A percentile compares a stretch with the other conserved stretches of the same genome.
Evolutionary conservation across 345 rosid genomes (phyloP).

Genomic region (Dovyalis caffra): DNA sequence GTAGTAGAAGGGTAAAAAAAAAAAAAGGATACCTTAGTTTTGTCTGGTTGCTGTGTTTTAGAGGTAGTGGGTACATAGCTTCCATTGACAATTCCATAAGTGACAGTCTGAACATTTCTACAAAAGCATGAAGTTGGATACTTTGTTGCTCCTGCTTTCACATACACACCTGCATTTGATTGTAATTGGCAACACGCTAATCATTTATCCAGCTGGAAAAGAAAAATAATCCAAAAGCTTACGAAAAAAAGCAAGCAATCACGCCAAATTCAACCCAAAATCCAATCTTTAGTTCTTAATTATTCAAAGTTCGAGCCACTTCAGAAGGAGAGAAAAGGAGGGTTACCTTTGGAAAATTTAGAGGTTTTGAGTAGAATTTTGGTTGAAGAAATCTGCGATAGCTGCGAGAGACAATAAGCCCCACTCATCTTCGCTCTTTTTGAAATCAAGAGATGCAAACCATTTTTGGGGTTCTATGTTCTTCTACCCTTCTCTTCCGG

Average conservation of each 20-base stretch:
- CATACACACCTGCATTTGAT: slow-evolving; percentile 26
- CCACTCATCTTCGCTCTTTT: slow-evolving; percentile 27
- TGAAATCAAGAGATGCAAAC: neutral
- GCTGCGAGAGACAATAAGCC: slow-evolving; percentile 26
- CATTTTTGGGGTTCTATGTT: neutral
- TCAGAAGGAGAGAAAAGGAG: neutral
- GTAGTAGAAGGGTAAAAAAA: neutral
- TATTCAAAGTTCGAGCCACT: neutral
- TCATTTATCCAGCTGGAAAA: neutral
- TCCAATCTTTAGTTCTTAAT: neutral
- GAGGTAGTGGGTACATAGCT: slow-evolving; percentile 58
- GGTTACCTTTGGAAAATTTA: slow-evolving; percentile 26
- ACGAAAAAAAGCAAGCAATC: neutral
- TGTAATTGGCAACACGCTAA: neutral
- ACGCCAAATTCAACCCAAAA: neutral
- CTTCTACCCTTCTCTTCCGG: neutral
- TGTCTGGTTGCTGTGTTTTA: slow-evolving; percentile 25
- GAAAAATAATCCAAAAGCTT: neutral
- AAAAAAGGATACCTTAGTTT: slow-evolving; percentile 26
- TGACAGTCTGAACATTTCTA: slow-evolving; percentile 53
- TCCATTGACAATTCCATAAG: slow-evolving; percentile 44
- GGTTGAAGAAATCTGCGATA: slow-evolving; percentile 32
- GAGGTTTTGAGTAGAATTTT: slow-evolving; percentile 20
- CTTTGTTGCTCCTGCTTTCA: slow-evolving; percentile 18
- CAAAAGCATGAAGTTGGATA: slow-evolving; percentile 42